Base-by-base conservation (phyloP, 2,329 filamentous ascomycete species). In the Aspergillus fumigatiaffinis region DNA sequence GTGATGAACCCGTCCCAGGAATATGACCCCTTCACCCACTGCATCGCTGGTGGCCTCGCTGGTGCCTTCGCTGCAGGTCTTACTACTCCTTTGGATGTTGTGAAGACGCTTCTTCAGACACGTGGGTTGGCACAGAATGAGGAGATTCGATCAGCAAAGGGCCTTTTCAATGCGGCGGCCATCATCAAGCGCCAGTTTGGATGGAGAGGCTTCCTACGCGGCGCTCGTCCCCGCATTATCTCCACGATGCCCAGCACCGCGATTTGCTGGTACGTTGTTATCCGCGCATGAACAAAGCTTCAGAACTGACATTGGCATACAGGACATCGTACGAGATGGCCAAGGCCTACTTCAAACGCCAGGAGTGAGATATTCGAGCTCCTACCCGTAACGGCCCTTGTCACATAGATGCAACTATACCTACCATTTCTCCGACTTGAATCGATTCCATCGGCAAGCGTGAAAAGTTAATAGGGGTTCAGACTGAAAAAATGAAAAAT, bases 161-260 rank as follows among this genome's bases (percentile, higher is more conserved):
- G 92, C 7, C 84, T 97, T 62, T 77, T 84, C 65, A 87, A 90
- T 48, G 92, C 92, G 7, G 93, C 91, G 61, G 82, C 83, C 61
- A 86, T 97, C 58, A 87, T 97, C 62, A 89, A 92, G 73, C 84
- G 85, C 67, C 86, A 92, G 70, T 93, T 96, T 71, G 94, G 94
- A 38, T 82, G 89, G 68, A 81, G 80, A 56, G 94, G 94, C 3
- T 99, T 97, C 77, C 92, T 97, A 79, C 92, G 95, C 72, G 94
- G 94, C 47, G 85, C 97, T 71, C 87, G 90, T 67, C 94, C 94
- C 50, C 84, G 94, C 69, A 88, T 99, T 50, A 87, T 99, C 61
- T 97, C 92, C 10, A 96, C 94, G 1, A 97, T 97, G 89, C 94
- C 94, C 21, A 97, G 92, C 78, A 99, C 94, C 35, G 94, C 94